Evolutionary conservation across 108 stramenopile genomes (phyloP), one percentile per base, ranked within the genome.

Genomic region (Skeletonema marinoi): DNA sequence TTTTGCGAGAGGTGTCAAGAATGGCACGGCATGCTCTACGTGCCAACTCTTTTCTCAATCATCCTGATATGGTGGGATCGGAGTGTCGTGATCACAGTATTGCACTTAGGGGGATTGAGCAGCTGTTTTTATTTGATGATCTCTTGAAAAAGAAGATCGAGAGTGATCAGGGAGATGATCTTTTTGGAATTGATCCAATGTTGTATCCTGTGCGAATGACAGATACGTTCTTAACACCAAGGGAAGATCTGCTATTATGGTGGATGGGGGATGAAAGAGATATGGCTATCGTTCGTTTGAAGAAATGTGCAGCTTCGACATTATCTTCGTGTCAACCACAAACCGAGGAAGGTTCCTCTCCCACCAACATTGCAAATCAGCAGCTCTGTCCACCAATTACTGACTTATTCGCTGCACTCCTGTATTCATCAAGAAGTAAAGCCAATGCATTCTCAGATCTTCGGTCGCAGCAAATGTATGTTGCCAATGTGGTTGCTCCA

Each of bases 251-350:
- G 44, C 70, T 87, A 38, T 58, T 69, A 13, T 94, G 93, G 93
- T 94, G 90, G 90, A 61, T 94, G 44, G 81, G 84, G 36, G 75
- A 88, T 68, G 93, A 94, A 76, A 72, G 82, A 58, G 81, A 88
- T 62, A 68, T 73, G 1, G 87, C 80, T 17, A 78, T 86, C 58
- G 32, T 70, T 2, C 82, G 77, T 1, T 70, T 91, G 67, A 41
- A 58, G 0, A 35, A 88, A 68, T 75, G 81, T n/a, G 89, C 88
- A 33, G 87, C 86, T 65, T 68, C 82, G 1, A 88, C 85, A 19
- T 68, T 91, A 33, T 85, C 84, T 61, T 25, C 25, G 25, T 25
- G 25, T 25, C 25, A 25, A 25, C 25, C 25, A 25, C 50, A 75
- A 11, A 62, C 71, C 31, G 78, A 80, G 6, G 58, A 71, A 4